Conservation (phyloP, 768 basidiomycete species). For the Suillus cothurnatus region DNA sequence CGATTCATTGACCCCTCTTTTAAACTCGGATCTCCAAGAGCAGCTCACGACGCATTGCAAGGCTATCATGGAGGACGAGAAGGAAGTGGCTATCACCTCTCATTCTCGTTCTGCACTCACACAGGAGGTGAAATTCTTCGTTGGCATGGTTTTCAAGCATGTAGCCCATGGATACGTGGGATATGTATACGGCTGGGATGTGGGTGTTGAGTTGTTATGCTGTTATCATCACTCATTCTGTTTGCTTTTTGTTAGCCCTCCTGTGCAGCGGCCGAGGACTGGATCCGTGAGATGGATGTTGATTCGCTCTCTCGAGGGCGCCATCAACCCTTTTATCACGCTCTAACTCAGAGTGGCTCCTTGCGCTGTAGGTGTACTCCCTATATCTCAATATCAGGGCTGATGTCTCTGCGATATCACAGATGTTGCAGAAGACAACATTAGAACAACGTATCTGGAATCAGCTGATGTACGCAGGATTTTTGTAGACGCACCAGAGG, state of each 20-base stretch:
- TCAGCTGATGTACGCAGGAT: slow-evolving; percentile 24
- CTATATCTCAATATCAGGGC: neutral
- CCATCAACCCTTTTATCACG: slow-evolving; percentile 53
- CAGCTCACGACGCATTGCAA: slow-evolving; percentile 35
- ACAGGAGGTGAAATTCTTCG: slow-evolving; percentile 41
- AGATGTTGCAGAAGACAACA: slow-evolving; percentile 43
- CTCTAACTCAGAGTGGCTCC: slow-evolving; percentile 37
- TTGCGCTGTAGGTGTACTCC: slow-evolving; percentile 37
- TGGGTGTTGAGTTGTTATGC: slow-evolving; percentile 19
- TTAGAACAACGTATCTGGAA: slow-evolving; percentile 23
- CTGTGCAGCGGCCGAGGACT: slow-evolving; percentile 44
- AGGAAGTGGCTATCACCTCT: slow-evolving; percentile 26
- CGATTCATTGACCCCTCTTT: slow-evolving; percentile 38
- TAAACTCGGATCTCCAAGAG: slow-evolving; percentile 25
- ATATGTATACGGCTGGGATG: slow-evolving; percentile 54
- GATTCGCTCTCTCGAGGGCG: slow-evolving; percentile 41
- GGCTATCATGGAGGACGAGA: slow-evolving; percentile 34
- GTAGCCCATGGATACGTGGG: slow-evolving; percentile 41
- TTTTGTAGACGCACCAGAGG: slow-evolving; percentile 25
- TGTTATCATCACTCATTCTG: neutral
- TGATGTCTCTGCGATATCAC: neutral
- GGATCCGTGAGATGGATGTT: slow-evolving; percentile 47
- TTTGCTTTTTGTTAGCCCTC: slow-evolving; percentile 19
- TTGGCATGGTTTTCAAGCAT: slow-evolving; percentile 52
- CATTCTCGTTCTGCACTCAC: slow-evolving; percentile 28